Evolutionary conservation across 1,284 basidiomycete genomes (phyloP).

Genomic region (Xerocomus nothofagi): DNA sequence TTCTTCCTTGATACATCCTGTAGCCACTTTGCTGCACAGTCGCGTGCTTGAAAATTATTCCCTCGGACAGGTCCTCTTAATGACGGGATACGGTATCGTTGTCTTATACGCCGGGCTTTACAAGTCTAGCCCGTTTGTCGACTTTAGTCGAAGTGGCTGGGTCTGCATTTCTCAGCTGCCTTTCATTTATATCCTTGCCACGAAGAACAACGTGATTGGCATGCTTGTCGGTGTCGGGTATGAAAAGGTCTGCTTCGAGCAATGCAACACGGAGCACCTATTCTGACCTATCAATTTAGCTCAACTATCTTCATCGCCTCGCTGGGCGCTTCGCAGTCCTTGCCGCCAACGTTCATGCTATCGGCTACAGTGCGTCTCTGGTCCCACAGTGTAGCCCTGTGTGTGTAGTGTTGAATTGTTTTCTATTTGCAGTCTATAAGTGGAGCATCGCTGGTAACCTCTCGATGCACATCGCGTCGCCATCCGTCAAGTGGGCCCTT

Average conservation of each 20-base stretch:
- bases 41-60: slow-evolving; percentile 51
- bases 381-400: not conserved
- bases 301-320: slow-evolving; percentile 81
- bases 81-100: slow-evolving; percentile 46
- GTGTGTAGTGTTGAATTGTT: not conserved
- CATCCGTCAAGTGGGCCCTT: slow-evolving; percentile 48
- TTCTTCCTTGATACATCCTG: slow-evolving; percentile 40
- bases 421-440: slow-evolving; percentile 49
- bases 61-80: slow-evolving; percentile 49
- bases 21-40: slow-evolving; percentile 40
- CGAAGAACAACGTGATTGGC: slow-evolving; percentile 73
- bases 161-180: slow-evolving; percentile 71
- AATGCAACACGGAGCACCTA: not conserved
- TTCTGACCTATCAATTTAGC: slow-evolving; percentile 37
- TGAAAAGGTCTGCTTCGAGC: slow-evolving; percentile 54
- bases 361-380: slow-evolving; percentile 55
- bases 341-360: slow-evolving; percentile 64
- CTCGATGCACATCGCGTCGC: slow-evolving; percentile 33
- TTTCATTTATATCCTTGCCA: slow-evolving; percentile 64
- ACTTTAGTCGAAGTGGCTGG: slow-evolving; percentile 58
- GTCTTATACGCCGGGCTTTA: slow-evolving; percentile 53
- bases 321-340: slow-evolving; percentile 62
- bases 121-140: slow-evolving; percentile 54
- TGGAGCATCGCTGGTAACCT: slow-evolving; percentile 54
- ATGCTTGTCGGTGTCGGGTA: slow-evolving; percentile 68